phyloP scores from a whole-genome alignment of 2,329 filamentous ascomycete species.

The Teratosphaeria pseudoeucalypti region DNA sequence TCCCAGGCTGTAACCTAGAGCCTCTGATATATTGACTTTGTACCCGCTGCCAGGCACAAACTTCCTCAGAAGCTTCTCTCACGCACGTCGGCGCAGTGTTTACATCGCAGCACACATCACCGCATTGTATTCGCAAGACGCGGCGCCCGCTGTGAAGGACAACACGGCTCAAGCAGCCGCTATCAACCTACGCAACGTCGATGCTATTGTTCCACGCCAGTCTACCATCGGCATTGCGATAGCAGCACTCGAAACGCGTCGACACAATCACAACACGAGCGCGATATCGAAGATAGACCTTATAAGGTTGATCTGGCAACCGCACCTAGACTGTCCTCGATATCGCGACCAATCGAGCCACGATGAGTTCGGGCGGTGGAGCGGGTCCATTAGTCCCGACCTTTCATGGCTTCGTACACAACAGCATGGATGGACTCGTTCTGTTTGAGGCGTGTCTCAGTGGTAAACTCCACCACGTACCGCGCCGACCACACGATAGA shows the following conservation, averaged over 20 bases:
- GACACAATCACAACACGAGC: neutral
- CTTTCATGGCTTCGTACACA: constrained; percentile 30
- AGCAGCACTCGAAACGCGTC: neutral
- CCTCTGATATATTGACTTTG: constrained; percentile 1
- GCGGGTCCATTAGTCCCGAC: constrained; percentile 29
- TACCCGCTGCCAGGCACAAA: constrained; percentile 1
- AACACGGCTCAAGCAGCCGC: neutral
- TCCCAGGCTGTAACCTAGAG: neutral
- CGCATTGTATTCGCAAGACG: neutral
- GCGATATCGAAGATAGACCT: neutral
- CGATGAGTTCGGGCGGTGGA: constrained; percentile 25
- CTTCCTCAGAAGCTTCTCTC: neutral
- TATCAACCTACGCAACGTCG: neutral
- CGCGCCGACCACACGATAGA: constrained; percentile 74
- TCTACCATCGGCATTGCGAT: neutral
- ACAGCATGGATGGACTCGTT: constrained; percentile 57
- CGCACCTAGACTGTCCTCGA: neutral
- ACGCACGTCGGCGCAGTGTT: neutral
- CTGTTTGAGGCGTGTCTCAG: constrained; percentile 70
- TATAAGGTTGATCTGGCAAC: neutral
- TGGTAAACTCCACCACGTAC: constrained; percentile 62
- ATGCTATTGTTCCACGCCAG: neutral
- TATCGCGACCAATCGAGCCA: constrained; percentile 3
- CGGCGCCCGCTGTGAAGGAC: neutral
- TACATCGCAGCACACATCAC: neutral